These are phyloP conservation scores for Apophysomyces trapeziformis DNA, from an alignment of 371 early-diverging fungal genomes.

Conservation along the genomic window DNA sequence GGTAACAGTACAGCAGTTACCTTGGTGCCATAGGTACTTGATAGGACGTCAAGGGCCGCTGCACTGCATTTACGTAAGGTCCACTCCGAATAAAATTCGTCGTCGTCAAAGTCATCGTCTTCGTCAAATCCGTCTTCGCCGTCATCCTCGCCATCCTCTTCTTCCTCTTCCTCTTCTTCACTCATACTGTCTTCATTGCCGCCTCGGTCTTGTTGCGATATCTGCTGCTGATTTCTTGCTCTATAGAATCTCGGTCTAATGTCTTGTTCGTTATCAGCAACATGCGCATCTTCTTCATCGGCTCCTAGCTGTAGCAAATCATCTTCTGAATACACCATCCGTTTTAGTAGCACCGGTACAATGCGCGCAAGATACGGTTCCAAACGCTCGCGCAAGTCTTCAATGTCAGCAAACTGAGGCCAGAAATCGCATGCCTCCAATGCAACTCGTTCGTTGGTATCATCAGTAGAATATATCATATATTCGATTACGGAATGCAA, in stretches of 20 bases:
- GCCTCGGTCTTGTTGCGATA: conserved; percentile 63
- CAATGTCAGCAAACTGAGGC: conserved; percentile 87
- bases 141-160: conserved; percentile 72
- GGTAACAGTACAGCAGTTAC: conserved; percentile 82
- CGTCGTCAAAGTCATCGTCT: conserved; percentile 87
- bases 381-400: conserved; percentile 70
- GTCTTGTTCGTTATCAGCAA: conserved; percentile 82
- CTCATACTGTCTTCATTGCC: conserved; percentile 21
- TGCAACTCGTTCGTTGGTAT: conserved; percentile 81
- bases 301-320: conserved; percentile 77
- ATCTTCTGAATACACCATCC: conserved; percentile 91
- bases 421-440: conserved; percentile 97
- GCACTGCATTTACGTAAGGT: conserved; percentile 96
- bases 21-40: conserved; percentile 77
- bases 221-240: conserved; percentile 33
- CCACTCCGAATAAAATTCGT: conserved; percentile 91
- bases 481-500: conserved; percentile 82
- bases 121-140: conserved; percentile 60
- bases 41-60: conserved; percentile 88
- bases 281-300: conserved; percentile 73
- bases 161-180: conserved; percentile 36
- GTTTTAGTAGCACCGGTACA: conserved; percentile 83
- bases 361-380: conserved; percentile 75
- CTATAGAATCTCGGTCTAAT: conserved; percentile 84
- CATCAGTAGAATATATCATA: conserved; percentile 88